Evolutionary conservation across 768 basidiomycete genomes (phyloP).

Genomic region (Termitomyces sp.): DNA sequence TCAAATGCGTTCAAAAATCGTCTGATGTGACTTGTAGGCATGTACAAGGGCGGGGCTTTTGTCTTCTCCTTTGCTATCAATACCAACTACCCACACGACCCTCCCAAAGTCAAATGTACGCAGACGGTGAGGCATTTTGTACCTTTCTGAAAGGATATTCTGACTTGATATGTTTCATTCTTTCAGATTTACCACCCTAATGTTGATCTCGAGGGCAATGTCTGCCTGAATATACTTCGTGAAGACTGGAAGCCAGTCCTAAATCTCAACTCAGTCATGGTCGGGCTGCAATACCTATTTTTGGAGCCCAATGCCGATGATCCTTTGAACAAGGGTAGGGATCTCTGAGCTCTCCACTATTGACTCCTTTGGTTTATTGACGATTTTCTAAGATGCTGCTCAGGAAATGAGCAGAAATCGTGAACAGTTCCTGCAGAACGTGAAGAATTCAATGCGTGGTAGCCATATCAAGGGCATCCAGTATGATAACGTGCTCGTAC

Average conservation of each 20-base stretch:
- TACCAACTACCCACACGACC: slow-evolving; percentile 97
- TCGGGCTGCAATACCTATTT: slow-evolving; percentile 97
- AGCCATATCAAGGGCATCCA: slow-evolving; percentile 68
- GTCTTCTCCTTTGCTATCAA: slow-evolving; percentile 94
- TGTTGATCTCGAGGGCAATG: slow-evolving; percentile 96
- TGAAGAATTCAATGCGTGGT: slow-evolving; percentile 84
- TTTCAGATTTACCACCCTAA: slow-evolving; percentile 97
- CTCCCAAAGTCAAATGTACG: slow-evolving; percentile 97
- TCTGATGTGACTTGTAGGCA: slow-evolving; percentile 48
- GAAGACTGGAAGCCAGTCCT: slow-evolving; percentile 99
- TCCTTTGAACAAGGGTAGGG: slow-evolving; percentile 93
- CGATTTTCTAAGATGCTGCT: slow-evolving; percentile 72
- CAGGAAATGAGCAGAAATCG: slow-evolving; percentile 89
- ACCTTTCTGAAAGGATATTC: neutral
- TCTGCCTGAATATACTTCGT: slow-evolving; percentile 95
- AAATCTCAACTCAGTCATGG: slow-evolving; percentile 97
- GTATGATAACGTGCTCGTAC: slow-evolving; percentile 69
- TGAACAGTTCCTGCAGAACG: slow-evolving; percentile 78
- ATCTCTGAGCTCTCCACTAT: neutral
- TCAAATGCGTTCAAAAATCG: neutral
- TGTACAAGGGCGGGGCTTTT: slow-evolving; percentile 97
- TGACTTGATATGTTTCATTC: neutral
- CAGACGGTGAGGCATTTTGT: slow-evolving; percentile 66
- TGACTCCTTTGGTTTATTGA: neutral
- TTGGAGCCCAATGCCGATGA: slow-evolving; percentile 98